Conservation (phyloP, 257 asterid genomes). For the Capsicum pubescens region DNA sequence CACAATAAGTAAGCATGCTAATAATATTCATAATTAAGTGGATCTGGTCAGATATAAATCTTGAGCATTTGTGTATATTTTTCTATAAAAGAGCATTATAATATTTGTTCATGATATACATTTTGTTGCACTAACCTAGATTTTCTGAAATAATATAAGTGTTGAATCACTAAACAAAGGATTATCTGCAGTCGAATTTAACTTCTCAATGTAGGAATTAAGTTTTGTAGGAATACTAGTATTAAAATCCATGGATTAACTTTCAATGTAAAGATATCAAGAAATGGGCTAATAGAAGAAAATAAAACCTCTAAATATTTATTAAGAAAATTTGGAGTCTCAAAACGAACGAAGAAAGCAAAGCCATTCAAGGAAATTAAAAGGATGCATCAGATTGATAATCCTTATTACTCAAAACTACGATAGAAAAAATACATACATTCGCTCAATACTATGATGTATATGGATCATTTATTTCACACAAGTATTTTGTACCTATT, state of each 20-base stretch:
- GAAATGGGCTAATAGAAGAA: not conserved
- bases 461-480: not conserved
- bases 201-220: slow-evolving; percentile 27
- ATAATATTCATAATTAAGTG: no score
- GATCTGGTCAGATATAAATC: no score
- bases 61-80: no score
- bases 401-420: not conserved
- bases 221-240: not conserved
- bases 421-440: not conserved
- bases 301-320: not conserved
- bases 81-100: no score
- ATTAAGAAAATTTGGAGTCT: not conserved
- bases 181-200: slow-evolving; percentile 23
- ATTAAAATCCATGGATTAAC: not conserved
- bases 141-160: not conserved
- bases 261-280: not conserved
- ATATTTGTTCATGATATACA: no score
- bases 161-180: slow-evolving; percentile 26
- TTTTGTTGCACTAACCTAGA: no score
- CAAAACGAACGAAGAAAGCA: not conserved
- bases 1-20: no score
- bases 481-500: not conserved
- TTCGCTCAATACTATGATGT: not conserved
- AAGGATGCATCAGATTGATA: not conserved
- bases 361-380: not conserved